phyloP scores from a whole-genome alignment of 352 stramenopile species.

The Phytophthora cryptogea region DNA sequence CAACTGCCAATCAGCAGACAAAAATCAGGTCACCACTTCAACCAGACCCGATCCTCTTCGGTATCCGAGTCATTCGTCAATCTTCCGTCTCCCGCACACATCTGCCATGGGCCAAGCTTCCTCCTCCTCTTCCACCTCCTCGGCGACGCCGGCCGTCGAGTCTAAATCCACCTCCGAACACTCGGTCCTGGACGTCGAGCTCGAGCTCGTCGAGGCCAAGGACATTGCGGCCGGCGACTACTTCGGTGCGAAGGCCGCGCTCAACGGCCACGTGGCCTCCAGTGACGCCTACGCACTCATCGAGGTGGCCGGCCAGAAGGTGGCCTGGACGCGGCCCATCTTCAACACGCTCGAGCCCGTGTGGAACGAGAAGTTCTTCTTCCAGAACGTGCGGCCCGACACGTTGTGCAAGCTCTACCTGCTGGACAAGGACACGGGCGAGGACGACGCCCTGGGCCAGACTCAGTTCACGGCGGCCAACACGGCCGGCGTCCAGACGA shows the following conservation, averaged over 20 bases:
- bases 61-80: background rate
- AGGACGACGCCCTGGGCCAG: slow-evolving; percentile 19
- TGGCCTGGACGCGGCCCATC: slow-evolving; percentile 38
- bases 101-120: slow-evolving; percentile 19
- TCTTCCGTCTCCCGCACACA: background rate
- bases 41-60: background rate
- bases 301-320: slow-evolving; percentile 28
- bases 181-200: slow-evolving; percentile 25
- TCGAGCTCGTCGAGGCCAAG: slow-evolving; percentile 26
- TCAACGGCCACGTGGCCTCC: slow-evolving; percentile 24
- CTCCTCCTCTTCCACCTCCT: background rate
- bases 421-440: slow-evolving; percentile 24
- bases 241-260: slow-evolving; percentile 11
- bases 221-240: slow-evolving; percentile 27
- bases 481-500: slow-evolving; percentile 8
- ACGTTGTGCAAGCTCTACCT: slow-evolving; percentile 29
- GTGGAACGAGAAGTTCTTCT: slow-evolving; percentile 47
- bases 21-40: slow-evolving; percentile 3
- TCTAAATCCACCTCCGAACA: background rate
- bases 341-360: slow-evolving; percentile 34
- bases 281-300: slow-evolving; percentile 32
- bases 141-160: background rate
- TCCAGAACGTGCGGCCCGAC: slow-evolving; percentile 37
- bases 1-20: background rate
- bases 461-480: slow-evolving; percentile 24